Conservation (phyloP, 345 rosid species). For the Gossypium australe region DNA sequence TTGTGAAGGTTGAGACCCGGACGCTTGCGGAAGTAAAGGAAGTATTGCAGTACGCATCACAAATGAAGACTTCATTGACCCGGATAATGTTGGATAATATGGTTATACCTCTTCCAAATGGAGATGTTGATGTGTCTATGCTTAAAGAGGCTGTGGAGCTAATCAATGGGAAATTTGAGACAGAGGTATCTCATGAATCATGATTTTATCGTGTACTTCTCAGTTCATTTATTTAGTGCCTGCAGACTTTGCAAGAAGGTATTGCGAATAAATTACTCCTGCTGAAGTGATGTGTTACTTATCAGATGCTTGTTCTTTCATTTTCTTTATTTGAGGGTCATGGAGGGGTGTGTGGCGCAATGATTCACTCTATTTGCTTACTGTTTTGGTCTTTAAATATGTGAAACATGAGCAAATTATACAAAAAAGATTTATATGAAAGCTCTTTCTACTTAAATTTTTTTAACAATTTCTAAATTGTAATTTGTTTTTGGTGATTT, state of each 20-base stretch:
- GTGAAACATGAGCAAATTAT: neutral
- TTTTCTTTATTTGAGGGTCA: neutral
- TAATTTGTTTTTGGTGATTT: neutral
- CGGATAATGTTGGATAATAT: conserved; percentile 95
- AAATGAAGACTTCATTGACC: conserved; percentile 52
- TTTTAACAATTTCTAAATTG: neutral
- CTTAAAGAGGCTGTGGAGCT: conserved; percentile 70
- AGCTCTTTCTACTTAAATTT: neutral
- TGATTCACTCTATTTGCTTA: neutral
- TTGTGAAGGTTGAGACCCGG: conserved; percentile 75
- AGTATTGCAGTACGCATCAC: conserved; percentile 54
- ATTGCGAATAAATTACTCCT: neutral
- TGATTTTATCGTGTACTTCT: conserved; percentile 4
- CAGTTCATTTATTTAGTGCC: neutral
- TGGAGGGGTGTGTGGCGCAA: neutral
- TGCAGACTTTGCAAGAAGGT: neutral
- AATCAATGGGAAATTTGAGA: conserved; percentile 68
- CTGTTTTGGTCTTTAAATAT: neutral
- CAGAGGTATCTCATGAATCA: conserved; percentile 50
- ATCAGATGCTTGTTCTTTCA: neutral
- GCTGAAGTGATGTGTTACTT: neutral
- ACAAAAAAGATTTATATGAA: neutral
- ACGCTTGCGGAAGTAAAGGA: conserved; percentile 81
- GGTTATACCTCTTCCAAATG: conserved; percentile 80
- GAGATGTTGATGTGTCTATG: conserved; percentile 83